These are phyloP conservation scores for Colletotrichum kahawae DNA, from an alignment of 2,329 filamentous ascomycete genomes.

Conservation along the genomic window DNA sequence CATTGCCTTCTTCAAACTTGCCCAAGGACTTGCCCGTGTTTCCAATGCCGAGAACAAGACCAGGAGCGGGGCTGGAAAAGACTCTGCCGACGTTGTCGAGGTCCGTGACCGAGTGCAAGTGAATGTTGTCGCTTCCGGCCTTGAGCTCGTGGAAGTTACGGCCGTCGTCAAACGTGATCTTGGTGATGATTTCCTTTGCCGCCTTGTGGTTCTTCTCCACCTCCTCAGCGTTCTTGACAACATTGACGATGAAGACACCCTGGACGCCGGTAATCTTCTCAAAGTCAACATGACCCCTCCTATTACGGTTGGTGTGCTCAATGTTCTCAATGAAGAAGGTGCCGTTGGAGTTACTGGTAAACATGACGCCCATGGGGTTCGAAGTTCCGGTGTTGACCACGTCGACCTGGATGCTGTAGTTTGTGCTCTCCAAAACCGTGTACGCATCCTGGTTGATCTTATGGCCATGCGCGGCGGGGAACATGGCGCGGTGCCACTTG, in stretches of 20 bases:
- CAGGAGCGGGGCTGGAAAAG: slow-evolving; percentile 92
- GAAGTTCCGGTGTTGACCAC: slow-evolving; percentile 74
- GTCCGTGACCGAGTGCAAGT: slow-evolving; percentile 92
- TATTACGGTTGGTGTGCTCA: slow-evolving; percentile 88
- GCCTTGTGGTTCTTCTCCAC: slow-evolving; percentile 59
- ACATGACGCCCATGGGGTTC: slow-evolving; percentile 82
- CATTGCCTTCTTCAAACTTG: slow-evolving; percentile 73
- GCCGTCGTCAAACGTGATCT: slow-evolving; percentile 96
- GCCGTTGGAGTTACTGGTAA: slow-evolving; percentile 96
- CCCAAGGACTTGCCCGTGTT: slow-evolving; percentile 82
- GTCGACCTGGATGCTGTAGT: slow-evolving; percentile 97
- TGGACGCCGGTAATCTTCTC: slow-evolving; percentile 93
- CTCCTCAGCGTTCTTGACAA: slow-evolving; percentile 84
- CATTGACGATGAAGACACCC: slow-evolving; percentile 89
- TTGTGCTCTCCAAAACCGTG: slow-evolving; percentile 92
- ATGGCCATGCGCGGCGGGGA: slow-evolving; percentile 77
- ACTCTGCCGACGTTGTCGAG: slow-evolving; percentile 82
- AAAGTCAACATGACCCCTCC: slow-evolving; percentile 82
- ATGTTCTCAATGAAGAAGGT: slow-evolving; percentile 94
- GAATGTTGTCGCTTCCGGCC: slow-evolving; percentile 70
- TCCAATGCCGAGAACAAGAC: slow-evolving; percentile 91
- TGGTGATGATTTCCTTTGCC: slow-evolving; percentile 73
- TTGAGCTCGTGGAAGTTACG: slow-evolving; percentile 80
- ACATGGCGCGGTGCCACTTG: slow-evolving; percentile 91
- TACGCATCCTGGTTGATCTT: slow-evolving; percentile 81